Conservation (phyloP, 129 eudicot genomes). For the Chrysanthemum makinoi region DNA sequence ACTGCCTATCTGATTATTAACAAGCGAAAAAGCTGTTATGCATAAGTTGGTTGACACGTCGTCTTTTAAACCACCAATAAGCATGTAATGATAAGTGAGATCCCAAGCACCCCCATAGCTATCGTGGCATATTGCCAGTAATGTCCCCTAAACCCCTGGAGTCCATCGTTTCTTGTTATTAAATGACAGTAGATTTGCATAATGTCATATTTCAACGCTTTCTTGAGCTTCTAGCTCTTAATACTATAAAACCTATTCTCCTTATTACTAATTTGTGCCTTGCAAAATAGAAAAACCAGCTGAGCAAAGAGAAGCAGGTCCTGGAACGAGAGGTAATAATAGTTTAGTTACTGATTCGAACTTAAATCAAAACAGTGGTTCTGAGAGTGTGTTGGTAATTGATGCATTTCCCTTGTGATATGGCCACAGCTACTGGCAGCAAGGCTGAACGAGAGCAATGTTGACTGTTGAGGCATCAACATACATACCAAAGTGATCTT, state of each 20-base stretch:
- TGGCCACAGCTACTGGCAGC: constrained; percentile 13
- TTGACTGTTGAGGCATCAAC: not conserved
- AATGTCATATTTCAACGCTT: not conserved
- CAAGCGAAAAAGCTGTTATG: too few relatives aligned
- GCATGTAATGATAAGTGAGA: too few relatives aligned
- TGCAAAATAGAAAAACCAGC: constrained; percentile 19
- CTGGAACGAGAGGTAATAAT: constrained; percentile 22
- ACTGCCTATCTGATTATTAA: too few relatives aligned
- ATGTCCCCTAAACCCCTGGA: not conserved
- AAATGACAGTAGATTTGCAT: too few relatives aligned
- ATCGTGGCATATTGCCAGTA: not conserved
- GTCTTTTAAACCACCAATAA: too few relatives aligned
- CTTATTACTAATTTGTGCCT: constrained; percentile 2
- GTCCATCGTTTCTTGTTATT: too few relatives aligned
- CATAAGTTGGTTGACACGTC: too few relatives aligned
- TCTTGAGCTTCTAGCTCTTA: not conserved
- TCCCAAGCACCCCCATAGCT: too few relatives aligned
- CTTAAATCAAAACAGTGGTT: not conserved
- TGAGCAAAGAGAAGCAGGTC: constrained; percentile 26
- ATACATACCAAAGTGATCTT: not conserved
- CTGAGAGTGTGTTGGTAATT: not conserved
- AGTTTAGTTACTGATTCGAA: constrained; percentile 4
- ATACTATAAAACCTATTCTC: not conserved
- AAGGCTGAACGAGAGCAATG: not conserved
- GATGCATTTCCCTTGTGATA: constrained; percentile 1